phyloP scores from a whole-genome alignment of 2,329 filamentous ascomycete species.

The Cladobotryum mycophilum region DNA sequence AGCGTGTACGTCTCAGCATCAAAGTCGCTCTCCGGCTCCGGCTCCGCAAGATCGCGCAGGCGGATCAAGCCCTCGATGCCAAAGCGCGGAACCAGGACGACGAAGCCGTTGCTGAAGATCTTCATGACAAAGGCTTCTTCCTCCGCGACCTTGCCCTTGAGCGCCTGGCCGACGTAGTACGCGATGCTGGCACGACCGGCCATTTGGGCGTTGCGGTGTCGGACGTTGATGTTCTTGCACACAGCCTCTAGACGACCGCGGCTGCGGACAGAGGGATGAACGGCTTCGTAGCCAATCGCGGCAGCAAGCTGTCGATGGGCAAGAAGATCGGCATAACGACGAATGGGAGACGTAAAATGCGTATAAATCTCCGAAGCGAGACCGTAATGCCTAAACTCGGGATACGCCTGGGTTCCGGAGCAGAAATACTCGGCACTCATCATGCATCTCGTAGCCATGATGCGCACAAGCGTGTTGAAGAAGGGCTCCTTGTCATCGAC shows the following conservation, averaged over 20 bases:
- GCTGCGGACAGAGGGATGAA: slow-evolving; percentile 75
- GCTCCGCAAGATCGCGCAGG: slow-evolving; percentile 71
- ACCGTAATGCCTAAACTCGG: slow-evolving; percentile 95
- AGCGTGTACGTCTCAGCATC: slow-evolving; percentile 83
- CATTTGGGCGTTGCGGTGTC: slow-evolving; percentile 94
- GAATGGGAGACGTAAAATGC: slow-evolving; percentile 95
- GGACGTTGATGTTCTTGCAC: slow-evolving; percentile 96
- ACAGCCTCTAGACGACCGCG: slow-evolving; percentile 83
- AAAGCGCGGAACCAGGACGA: slow-evolving; percentile 92
- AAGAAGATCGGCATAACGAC: slow-evolving; percentile 93
- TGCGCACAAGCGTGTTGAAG: slow-evolving; percentile 97
- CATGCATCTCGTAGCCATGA: slow-evolving; percentile 98
- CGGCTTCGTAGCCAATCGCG: slow-evolving; percentile 84
- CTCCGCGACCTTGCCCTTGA: slow-evolving; percentile 68
- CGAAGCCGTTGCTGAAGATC: slow-evolving; percentile 94
- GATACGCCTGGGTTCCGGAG: slow-evolving; percentile 84
- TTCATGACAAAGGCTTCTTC: slow-evolving; percentile 96
- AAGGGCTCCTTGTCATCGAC: slow-evolving; percentile 77
- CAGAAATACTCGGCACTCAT: slow-evolving; percentile 98
- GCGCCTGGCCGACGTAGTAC: slow-evolving; percentile 95
- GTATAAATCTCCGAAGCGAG: slow-evolving; percentile 96
- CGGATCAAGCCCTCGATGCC: slow-evolving; percentile 91
- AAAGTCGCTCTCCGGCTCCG: slow-evolving; percentile 73
- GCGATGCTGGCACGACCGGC: slow-evolving; percentile 91
- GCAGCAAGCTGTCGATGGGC: slow-evolving; percentile 92